Base-by-base conservation (phyloP, 164 flowering plant genomes). In the Paratinospora sagittata region DNA sequence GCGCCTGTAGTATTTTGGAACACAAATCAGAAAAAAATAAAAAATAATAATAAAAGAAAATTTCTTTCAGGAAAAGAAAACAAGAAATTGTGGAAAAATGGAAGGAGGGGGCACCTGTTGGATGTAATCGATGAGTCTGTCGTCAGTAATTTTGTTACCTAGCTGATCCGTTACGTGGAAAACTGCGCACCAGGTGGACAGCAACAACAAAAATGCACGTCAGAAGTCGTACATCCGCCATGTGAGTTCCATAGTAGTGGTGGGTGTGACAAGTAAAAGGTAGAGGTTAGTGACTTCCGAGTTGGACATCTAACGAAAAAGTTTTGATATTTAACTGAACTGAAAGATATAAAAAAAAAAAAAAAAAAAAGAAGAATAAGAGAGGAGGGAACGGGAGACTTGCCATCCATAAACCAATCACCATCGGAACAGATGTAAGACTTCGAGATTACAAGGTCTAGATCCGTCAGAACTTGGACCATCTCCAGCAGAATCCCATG, bases 361-460 rank as follows among this genome's bases (percentile, higher is more conserved):
- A 9, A 63, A 17, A 27, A 21, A 66, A 4, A 36, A 17, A 43
- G 26, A 41, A 6, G 16, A 33, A 68, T 4, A 33, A 13, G 6
- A n/a, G 19, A 11, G 34, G 17, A 68, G 16, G 39, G 26, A 55
- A 55, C 8, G 34, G 34, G 45, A 39, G 5, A 82, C 87, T 80
- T 26, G 86, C 98, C 98, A 72, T 94, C 97, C 98, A 94, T 92
- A 84, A 90, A 79, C 97, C 97, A 94, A 66, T 90, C 88, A 69
- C 98, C 98, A 67, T 94, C 97, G 0, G 97, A 92, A 27, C 82
- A 90, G 69, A 92, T 88, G 85, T 90, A 94, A 3, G 98, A 94
- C 76, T 89, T 92, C 69, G 96, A 85, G 65, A 94, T 94, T 16
- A 92, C 78, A 10, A 94, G 90, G 80, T 94, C 97, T 21, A 92